phyloP scores from a whole-genome alignment of 371 early-diverging fungal genomes.

The Ecytonucleospora hepatopenaei region DNA sequence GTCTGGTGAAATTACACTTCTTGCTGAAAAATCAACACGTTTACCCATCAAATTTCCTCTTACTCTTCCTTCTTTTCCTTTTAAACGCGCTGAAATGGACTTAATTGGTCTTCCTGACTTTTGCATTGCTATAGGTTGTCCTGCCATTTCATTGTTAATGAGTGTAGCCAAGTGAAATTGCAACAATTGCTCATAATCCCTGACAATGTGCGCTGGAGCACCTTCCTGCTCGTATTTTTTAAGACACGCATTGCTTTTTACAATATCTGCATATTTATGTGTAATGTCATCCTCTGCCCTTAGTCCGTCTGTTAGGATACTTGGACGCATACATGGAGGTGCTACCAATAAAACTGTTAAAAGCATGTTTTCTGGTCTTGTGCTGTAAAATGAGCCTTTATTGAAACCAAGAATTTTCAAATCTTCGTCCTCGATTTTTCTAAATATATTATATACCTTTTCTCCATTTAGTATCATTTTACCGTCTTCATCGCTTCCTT shows the following conservation, averaged over 20 bases:
- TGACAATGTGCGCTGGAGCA: constrained; percentile 78
- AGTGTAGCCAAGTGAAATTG: constrained; percentile 95
- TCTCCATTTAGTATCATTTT: constrained; percentile 62
- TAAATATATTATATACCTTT: constrained; percentile 71
- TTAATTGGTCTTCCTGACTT: constrained; percentile 78
- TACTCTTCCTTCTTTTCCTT: constrained; percentile 98
- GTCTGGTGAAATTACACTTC: constrained; percentile 98
- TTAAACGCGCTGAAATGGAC: constrained; percentile 86
- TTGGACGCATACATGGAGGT: constrained; percentile 94
- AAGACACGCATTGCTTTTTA: constrained; percentile 83
- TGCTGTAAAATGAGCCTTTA: constrained; percentile 70
- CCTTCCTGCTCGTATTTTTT: constrained; percentile 80
- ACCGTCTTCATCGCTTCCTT: constrained; percentile 52
- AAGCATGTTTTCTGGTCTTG: constrained; percentile 96
- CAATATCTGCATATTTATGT: constrained; percentile 75
- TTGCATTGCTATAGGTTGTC: constrained; percentile 84
- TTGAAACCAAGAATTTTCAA: constrained; percentile 75
- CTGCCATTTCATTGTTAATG: constrained; percentile 94
- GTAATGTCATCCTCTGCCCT: constrained; percentile 93
- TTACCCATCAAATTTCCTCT: constrained; percentile 96
- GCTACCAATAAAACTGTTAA: constrained; percentile 83
- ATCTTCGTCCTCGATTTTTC: constrained; percentile 77
- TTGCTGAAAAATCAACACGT: constrained; percentile 94
- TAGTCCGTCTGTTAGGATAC: constrained; percentile 83
- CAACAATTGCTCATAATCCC: constrained; percentile 79